Evolutionary conservation across 352 stramenopile species (phyloP).

Genomic region (Albugo candida): DNA sequence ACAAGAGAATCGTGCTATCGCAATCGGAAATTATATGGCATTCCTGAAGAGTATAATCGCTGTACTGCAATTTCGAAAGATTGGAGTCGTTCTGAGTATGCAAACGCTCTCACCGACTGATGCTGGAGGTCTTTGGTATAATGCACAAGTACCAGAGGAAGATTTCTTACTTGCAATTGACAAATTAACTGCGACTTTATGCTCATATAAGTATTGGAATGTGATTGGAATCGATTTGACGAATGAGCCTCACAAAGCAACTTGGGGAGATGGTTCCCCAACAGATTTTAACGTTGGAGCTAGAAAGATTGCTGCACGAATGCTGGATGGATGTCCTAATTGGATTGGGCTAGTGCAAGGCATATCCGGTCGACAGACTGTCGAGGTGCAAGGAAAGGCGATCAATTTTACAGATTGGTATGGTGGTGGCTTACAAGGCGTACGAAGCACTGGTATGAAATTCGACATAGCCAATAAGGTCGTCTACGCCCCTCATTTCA

Average conservation of each 20-base stretch:
- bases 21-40: slow-evolving; percentile 5
- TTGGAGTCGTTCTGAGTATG: slow-evolving; percentile 25
- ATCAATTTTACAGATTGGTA: slow-evolving; percentile 20
- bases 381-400: slow-evolving; percentile 13
- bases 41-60: slow-evolving; percentile 10
- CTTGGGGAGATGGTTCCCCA: slow-evolving; percentile 17
- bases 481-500: slow-evolving; percentile 20
- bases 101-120: slow-evolving; percentile 16
- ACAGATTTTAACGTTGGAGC: slow-evolving; percentile 13
- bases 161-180: slow-evolving; percentile 24
- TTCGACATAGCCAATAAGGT: slow-evolving; percentile 10
- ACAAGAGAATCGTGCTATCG: slow-evolving; percentile 9
- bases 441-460: slow-evolving; percentile 4
- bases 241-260: slow-evolving; percentile 32
- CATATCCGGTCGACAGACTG: slow-evolving; percentile 12
- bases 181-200: slow-evolving; percentile 13
- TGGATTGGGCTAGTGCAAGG: slow-evolving; percentile 21
- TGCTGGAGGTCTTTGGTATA: slow-evolving; percentile 23
- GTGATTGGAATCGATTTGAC: slow-evolving; percentile 38
- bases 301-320: slow-evolving; percentile 10
- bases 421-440: slow-evolving; percentile 17
- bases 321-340: slow-evolving; percentile 15
- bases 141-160: slow-evolving; percentile 13
- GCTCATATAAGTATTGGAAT: slow-evolving; percentile 24
- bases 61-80: slow-evolving; percentile 6